Conservation (phyloP, 768 basidiomycete genomes). For the Naganishia vaughanmartiniae region DNA sequence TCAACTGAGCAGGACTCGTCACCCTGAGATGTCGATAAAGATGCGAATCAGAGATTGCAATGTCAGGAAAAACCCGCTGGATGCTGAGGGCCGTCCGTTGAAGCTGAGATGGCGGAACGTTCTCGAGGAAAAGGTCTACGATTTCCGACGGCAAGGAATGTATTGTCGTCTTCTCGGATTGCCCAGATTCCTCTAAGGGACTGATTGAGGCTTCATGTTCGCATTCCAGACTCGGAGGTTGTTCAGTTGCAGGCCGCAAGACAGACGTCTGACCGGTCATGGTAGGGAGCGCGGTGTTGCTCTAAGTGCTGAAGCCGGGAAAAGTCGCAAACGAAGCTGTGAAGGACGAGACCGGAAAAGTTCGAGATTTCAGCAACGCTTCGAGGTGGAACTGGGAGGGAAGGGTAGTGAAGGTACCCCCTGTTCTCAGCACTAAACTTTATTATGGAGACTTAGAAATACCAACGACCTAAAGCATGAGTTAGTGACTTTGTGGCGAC, state of each 20-base stretch:
- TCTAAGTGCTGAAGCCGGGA: not conserved
- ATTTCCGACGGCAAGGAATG: conserved; percentile 65
- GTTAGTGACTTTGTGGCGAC: not conserved
- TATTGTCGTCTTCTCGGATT: conserved; percentile 26
- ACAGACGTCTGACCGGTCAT: conserved; percentile 18
- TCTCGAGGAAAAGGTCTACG: conserved; percentile 61
- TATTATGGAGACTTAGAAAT: not conserved
- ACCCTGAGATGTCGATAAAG: conserved; percentile 65
- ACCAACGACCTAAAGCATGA: not conserved
- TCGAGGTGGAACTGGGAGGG: no score
- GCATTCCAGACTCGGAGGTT: not conserved
- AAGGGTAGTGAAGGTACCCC: no score
- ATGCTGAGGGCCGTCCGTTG: conserved; percentile 64
- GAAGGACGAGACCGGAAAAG: not conserved
- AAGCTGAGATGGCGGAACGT: conserved; percentile 56
- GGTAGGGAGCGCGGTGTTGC: not conserved
- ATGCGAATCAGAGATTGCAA: conserved; percentile 60
- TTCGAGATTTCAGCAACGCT: no score
- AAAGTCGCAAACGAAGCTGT: not conserved
- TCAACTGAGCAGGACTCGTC: conserved; percentile 57
- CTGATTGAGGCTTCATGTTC: not conserved
- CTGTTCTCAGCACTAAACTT: no score
- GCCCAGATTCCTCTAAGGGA: not conserved
- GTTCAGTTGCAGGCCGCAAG: not conserved
- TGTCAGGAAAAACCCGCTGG: conserved; percentile 62